Percentiles rank a stretch among this genome's conserved stretches.
Evolutionary conservation across 495 filamentous ascomycete species (phyloP).

Genomic region (Penicillium robsamsonii): DNA sequence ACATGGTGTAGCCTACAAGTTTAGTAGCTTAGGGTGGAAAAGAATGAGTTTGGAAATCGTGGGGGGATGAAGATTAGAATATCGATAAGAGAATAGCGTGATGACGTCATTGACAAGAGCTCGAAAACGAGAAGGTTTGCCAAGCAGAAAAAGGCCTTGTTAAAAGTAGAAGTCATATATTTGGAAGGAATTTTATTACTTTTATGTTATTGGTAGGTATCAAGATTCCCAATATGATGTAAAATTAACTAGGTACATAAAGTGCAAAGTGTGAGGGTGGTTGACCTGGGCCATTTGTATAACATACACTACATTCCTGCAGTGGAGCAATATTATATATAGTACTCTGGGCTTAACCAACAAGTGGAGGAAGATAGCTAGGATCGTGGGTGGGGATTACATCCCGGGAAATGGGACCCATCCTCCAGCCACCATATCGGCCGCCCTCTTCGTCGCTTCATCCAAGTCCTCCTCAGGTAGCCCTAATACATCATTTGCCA

Average conservation of each 20-base stretch:
- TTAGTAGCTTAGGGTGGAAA: not conserved
- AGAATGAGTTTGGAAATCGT: not conserved
- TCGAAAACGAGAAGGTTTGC: not conserved
- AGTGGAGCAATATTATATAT: not conserved
- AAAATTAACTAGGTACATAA: not conserved
- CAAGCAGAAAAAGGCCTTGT: too few relatives aligned
- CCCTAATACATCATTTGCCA: conserved; percentile 50
- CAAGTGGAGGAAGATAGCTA: not conserved
- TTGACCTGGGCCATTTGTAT: too few relatives aligned
- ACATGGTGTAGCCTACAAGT: conserved; percentile 28
- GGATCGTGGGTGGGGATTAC: not conserved
- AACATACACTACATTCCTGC: not conserved
- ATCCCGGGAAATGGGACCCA: conserved; percentile 15
- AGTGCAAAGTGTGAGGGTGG: not conserved
- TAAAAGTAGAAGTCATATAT: too few relatives aligned
- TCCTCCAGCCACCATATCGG: conserved; percentile 20
- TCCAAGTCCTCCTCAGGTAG: conserved; percentile 60
- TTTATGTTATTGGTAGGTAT: too few relatives aligned
- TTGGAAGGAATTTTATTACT: too few relatives aligned
- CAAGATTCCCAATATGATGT: not conserved
- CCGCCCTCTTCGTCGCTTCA: conserved; percentile 32
- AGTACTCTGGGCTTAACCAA: not conserved
- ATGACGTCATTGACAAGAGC: not conserved
- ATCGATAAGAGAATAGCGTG: not conserved
- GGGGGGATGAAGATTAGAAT: not conserved